Conservation (phyloP, 345 rosid species). For the Populus tremula region DNA sequence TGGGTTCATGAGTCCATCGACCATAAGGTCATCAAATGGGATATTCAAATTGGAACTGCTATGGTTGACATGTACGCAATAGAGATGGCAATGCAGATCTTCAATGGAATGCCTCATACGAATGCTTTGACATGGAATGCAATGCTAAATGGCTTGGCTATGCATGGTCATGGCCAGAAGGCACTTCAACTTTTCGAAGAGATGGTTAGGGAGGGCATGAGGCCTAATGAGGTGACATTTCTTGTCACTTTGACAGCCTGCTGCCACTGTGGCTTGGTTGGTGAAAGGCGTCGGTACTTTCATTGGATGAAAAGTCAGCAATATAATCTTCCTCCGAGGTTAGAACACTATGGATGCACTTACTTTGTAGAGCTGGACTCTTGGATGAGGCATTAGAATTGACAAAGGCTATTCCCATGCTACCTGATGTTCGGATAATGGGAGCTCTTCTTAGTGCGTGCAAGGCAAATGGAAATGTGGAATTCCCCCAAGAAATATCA, state of each 20-base stretch:
- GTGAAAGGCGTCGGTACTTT: slow-evolving; percentile 40
- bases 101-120: slow-evolving; percentile 32
- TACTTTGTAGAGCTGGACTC: slow-evolving; percentile 44
- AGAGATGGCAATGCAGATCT: slow-evolving; percentile 35
- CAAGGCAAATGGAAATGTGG: slow-evolving; percentile 29
- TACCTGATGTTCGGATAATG: slow-evolving; percentile 43
- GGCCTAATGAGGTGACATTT: slow-evolving; percentile 48
- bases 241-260: slow-evolving; percentile 41
- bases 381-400: slow-evolving; percentile 40
- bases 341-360: slow-evolving; percentile 39
- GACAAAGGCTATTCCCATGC: slow-evolving; percentile 35
- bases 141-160: slow-evolving; percentile 37
- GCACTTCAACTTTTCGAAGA: slow-evolving; percentile 31
- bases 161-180: slow-evolving; percentile 42
- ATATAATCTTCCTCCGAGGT: slow-evolving; percentile 33
- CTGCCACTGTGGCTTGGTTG: slow-evolving; percentile 37
- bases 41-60: slow-evolving; percentile 38
- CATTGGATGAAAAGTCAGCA: slow-evolving; percentile 29
- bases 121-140: slow-evolving; percentile 48
- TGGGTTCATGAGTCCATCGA: slow-evolving; percentile 47
- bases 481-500: slow-evolving; percentile 30
- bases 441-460: slow-evolving; percentile 52
- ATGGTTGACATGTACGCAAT: slow-evolving; percentile 48
- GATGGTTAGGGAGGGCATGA: slow-evolving; percentile 36
- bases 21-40: slow-evolving; percentile 33